Conservation (phyloP, 495 filamentous ascomycete species). For the Extremus antarcticus region DNA sequence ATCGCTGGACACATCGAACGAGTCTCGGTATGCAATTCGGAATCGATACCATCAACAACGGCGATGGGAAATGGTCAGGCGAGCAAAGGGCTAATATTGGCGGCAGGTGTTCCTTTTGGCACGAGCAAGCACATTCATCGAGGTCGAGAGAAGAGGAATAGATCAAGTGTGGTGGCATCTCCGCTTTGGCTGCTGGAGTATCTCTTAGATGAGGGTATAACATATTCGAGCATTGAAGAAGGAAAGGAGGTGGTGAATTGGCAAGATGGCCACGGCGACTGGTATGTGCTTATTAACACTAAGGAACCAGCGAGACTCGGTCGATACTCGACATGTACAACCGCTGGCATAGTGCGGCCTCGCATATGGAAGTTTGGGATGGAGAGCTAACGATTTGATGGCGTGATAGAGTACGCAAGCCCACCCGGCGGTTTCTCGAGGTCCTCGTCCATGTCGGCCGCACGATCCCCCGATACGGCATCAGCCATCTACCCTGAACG, state of each 20-base stretch:
- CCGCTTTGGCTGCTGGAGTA: not conserved
- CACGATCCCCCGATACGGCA: slow-evolving; percentile 44
- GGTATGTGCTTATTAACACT: not conserved
- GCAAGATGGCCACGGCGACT: slow-evolving; percentile 5
- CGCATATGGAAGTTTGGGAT: no score
- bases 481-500: slow-evolving; percentile 75
- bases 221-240: not conserved
- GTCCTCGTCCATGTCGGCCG: not conserved
- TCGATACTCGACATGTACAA: no score
- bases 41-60: no score
- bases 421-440: not conserved
- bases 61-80: not conserved
- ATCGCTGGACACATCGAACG: not conserved
- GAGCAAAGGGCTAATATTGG: not conserved
- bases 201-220: not conserved
- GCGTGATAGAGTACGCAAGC: not conserved
- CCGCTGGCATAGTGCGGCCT: no score
- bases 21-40: no score
- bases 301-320: not conserved
- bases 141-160: not conserved
- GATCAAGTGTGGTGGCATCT: not conserved
- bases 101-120: not conserved
- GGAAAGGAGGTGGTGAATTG: not conserved
- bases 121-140: no score
- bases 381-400: not conserved